Conservation (phyloP, 371 early-diverging fungal species). For the Mortierella sp. region DNA sequence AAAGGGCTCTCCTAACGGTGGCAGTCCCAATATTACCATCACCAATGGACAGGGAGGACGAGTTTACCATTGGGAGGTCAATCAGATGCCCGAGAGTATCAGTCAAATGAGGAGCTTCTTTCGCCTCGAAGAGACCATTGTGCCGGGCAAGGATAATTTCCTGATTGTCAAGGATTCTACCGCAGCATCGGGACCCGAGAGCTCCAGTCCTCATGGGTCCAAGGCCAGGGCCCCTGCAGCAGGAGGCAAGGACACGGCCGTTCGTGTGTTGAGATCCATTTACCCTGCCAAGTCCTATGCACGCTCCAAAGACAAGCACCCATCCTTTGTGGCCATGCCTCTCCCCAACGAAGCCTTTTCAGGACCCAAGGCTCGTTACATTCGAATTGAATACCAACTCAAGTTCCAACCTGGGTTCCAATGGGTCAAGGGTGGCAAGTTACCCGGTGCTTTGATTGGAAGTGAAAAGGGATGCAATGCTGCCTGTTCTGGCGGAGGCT, state of each 20-base stretch:
- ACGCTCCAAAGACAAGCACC: constrained; percentile 15
- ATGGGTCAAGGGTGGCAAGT: constrained; percentile 55
- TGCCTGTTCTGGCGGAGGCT: constrained; percentile 67
- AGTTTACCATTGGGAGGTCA: constrained; percentile 18
- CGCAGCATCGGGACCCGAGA: background rate
- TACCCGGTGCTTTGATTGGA: constrained; percentile 64
- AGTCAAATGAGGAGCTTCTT: constrained; percentile 7
- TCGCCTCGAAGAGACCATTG: constrained; percentile 2
- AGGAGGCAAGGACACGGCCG: background rate
- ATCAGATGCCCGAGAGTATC: constrained; percentile 9
- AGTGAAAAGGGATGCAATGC: constrained; percentile 49
- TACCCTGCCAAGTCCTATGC: constrained; percentile 28
- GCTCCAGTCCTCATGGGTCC: background rate
- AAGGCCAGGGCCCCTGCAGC: background rate
- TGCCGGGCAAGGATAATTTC: constrained; percentile 14
- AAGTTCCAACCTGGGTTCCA: constrained; percentile 35
- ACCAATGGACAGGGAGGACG: background rate
- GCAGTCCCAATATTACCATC: background rate
- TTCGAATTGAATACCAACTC: constrained; percentile 35
- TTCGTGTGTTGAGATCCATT: constrained; percentile 17
- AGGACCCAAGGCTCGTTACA: constrained; percentile 13
- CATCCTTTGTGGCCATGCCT: constrained; percentile 13
- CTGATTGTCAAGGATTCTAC: constrained; percentile 8
- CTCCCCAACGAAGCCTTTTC: constrained; percentile 17
- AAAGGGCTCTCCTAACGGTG: no score